phyloP scores from a whole-genome alignment of 139 green algal genomes.

The Haematococcus lacustris region DNA sequence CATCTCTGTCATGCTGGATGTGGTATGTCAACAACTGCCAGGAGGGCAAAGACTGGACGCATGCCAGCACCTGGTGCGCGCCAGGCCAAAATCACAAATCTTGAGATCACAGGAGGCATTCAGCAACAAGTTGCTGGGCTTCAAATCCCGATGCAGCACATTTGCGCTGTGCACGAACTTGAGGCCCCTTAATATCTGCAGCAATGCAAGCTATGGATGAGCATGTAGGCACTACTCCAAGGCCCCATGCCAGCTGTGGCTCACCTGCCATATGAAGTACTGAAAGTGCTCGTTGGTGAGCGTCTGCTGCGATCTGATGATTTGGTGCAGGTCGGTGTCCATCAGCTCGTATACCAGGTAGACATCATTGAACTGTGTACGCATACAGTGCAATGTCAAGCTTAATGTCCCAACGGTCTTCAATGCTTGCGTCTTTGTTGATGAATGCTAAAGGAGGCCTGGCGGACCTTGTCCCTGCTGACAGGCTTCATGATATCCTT shows the following conservation, averaged over 20 bases:
- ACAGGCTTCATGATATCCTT: slow-evolving; percentile 60
- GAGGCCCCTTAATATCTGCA: slow-evolving; percentile 76
- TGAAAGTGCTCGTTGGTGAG: slow-evolving; percentile 96
- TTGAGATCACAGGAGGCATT: slow-evolving; percentile 97
- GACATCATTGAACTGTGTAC: slow-evolving; percentile 92
- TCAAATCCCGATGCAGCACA: slow-evolving; percentile 95
- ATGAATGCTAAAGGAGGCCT: no score
- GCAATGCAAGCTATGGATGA: neutral
- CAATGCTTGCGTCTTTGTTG: no score
- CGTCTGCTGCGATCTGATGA: slow-evolving; percentile 89
- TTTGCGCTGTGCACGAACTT: slow-evolving; percentile 89
- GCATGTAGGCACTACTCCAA: no score
- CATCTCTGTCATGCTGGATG: no score
- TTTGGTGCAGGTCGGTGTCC: slow-evolving; percentile 99
- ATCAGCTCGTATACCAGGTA: slow-evolving; percentile 99
- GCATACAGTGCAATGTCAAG: no score
- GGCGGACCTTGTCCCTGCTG: slow-evolving; percentile 36
- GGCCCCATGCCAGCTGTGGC: no score
- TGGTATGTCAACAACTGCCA: no score
- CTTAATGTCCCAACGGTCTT: no score
- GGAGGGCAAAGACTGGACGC: no score
- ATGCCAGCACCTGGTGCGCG: slow-evolving; percentile 79
- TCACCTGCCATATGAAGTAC: slow-evolving; percentile 97
- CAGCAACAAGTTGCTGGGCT: slow-evolving; percentile 94
- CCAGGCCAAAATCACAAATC: slow-evolving; percentile 97